These are phyloP conservation scores for Boletus subcaerulescens DNA, from an alignment of 768 basidiomycete species.

Conservation along the genomic window DNA sequence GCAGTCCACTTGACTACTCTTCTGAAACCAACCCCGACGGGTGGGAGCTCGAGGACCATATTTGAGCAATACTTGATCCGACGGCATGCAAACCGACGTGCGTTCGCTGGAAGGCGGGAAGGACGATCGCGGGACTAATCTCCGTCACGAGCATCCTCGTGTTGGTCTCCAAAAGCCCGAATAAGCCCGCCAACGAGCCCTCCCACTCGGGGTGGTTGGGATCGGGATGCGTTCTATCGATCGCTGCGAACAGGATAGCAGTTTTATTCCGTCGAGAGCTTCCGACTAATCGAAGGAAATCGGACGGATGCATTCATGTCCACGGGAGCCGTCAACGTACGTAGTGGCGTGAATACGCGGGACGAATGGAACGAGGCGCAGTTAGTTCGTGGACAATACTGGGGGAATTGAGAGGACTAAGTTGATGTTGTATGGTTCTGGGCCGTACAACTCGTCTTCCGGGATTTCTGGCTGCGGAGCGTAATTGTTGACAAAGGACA, in stretches of 20 bases:
- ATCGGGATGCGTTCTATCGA: constrained; percentile 38
- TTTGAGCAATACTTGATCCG: constrained; percentile 32
- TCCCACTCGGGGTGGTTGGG: constrained; percentile 24
- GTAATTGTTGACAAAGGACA: constrained; percentile 22
- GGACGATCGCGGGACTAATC: constrained; percentile 33
- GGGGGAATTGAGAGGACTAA: constrained; percentile 12
- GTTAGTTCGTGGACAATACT: constrained; percentile 3
- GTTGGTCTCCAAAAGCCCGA: constrained; percentile 32
- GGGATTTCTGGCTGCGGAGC: constrained; percentile 5
- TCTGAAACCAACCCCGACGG: constrained; percentile 40
- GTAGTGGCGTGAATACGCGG: constrained; percentile 18
- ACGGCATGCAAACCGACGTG: constrained; percentile 41
- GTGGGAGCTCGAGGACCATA: constrained; percentile 30
- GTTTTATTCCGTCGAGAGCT: not conserved
- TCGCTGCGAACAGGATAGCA: constrained; percentile 35
- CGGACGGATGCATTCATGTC: constrained; percentile 13
- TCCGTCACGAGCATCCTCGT: constrained; percentile 25
- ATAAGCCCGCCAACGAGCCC: constrained; percentile 37
- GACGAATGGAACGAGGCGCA: constrained; percentile 21
- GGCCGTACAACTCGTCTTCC: constrained; percentile 20
- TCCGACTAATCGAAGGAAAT: constrained; percentile 10
- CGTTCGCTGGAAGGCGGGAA: constrained; percentile 39
- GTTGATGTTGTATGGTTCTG: no score
- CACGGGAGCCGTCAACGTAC: constrained; percentile 15
- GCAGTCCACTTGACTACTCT: constrained; percentile 47